A percentile compares a stretch with the other conserved stretches of the same genome.
Conservation (phyloP, 75 land plant species). For the Pinus tabuliformis region DNA sequence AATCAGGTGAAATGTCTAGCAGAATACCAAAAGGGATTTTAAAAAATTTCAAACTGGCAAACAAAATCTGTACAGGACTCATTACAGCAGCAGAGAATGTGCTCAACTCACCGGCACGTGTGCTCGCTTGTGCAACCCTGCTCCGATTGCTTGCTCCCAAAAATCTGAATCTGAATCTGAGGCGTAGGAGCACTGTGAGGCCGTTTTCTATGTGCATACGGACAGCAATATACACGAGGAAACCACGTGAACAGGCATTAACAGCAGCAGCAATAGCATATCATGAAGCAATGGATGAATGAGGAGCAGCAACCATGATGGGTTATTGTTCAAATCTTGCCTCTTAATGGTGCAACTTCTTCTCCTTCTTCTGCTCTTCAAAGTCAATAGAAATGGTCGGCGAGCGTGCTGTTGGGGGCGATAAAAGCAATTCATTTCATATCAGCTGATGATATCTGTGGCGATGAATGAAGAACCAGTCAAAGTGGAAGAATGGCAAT, state of each 20-base stretch:
- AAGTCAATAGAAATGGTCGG: slow-evolving; percentile 10
- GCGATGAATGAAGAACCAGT: slow-evolving; percentile 9
- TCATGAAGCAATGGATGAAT: slow-evolving; percentile 3
- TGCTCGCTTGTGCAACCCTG: not conserved
- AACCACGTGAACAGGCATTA: slow-evolving; percentile 5
- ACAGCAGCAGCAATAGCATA: not conserved
- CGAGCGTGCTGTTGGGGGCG: no score
- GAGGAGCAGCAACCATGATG: not conserved
- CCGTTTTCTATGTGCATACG: no score
- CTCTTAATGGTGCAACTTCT: no score
- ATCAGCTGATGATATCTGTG: not conserved
- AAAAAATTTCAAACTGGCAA: not conserved
- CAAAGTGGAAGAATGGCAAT: not conserved
- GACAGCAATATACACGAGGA: no score
- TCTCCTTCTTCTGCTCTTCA: slow-evolving; percentile 1
- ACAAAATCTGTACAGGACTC: not conserved
- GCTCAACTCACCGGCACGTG: not conserved
- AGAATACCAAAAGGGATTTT: no score
- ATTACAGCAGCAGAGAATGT: not conserved
- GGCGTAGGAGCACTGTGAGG: no score
- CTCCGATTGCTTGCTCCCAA: not conserved
- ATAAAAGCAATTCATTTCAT: slow-evolving; percentile 5
- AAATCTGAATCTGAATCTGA: no score
- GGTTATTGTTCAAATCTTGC: slow-evolving; percentile 8
- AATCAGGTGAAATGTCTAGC: not conserved